phyloP scores from a whole-genome alignment of 2,329 filamentous ascomycete genomes.

The Purpureocillium takamizusanense region DNA sequence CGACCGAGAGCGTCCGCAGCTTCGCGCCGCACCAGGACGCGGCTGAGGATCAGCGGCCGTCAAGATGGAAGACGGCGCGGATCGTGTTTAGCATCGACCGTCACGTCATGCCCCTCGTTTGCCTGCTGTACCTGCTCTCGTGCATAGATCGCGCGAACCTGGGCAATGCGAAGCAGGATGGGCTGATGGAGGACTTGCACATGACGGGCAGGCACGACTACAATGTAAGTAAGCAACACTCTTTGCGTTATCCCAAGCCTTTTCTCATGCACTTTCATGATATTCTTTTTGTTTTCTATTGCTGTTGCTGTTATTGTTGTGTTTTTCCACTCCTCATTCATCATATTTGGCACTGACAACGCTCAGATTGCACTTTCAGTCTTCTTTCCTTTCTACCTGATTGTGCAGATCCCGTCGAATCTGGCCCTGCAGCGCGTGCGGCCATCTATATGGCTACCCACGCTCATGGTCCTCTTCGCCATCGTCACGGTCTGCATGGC shows the following conservation, averaged over 20 bases:
- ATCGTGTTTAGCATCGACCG: conserved; percentile 45
- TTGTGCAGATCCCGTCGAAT: conserved; percentile 46
- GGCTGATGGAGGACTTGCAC: conserved; percentile 27
- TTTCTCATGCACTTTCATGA: too few relatives aligned
- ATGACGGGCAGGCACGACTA: conserved; percentile 24
- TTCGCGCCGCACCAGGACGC: conserved; percentile 1
- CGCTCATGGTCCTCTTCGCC: conserved; percentile 45
- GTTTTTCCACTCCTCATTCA: too few relatives aligned
- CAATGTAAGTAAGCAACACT: too few relatives aligned
- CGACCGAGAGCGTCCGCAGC: too few relatives aligned
- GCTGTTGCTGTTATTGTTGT: too few relatives aligned
- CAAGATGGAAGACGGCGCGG: conserved; percentile 33
- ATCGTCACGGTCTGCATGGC: conserved; percentile 38
- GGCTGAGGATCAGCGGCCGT: conserved; percentile 11
- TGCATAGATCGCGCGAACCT: conserved; percentile 34
- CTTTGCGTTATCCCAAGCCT: too few relatives aligned
- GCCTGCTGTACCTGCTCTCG: conserved; percentile 48
- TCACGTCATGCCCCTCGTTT: conserved; percentile 49
- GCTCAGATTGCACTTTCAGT: conserved; percentile 34
- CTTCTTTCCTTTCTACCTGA: conserved; percentile 45
- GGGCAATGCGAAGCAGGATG: conserved; percentile 52
- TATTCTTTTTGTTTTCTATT: too few relatives aligned
- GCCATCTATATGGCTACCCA: conserved; percentile 42
- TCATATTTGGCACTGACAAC: background rate
- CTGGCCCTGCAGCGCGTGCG: conserved; percentile 44